Evolutionary conservation across 2,329 filamentous ascomycete genomes (phyloP).

Genomic region (Neonectria faginata): DNA sequence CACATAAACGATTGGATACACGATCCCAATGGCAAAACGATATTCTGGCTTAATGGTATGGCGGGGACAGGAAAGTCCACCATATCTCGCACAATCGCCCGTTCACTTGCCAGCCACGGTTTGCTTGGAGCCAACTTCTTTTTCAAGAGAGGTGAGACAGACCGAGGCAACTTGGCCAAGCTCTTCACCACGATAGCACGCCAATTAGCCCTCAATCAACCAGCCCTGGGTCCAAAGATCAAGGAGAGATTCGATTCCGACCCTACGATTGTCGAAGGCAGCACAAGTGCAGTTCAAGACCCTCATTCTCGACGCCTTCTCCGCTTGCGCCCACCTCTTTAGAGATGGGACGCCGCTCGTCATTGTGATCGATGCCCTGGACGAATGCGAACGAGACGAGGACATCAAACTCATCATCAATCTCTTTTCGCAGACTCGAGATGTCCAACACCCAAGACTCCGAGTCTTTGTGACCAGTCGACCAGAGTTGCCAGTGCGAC

Average conservation of each 20-base stretch:
- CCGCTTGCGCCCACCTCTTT: neutral
- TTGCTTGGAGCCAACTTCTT: slow-evolving; percentile 30
- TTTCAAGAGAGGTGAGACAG: slow-evolving; percentile 53
- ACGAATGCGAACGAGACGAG: slow-evolving; percentile 35
- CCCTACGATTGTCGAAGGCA: slow-evolving; percentile 44
- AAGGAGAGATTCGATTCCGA: slow-evolving; percentile 48
- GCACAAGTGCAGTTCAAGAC: slow-evolving; percentile 54
- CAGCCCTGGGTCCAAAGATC: slow-evolving; percentile 44
- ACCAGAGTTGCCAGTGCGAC: slow-evolving; percentile 53
- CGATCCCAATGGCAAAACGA: slow-evolving; percentile 34
- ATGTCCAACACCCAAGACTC: slow-evolving; percentile 38
- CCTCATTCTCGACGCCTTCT: slow-evolving; percentile 51
- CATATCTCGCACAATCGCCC: slow-evolving; percentile 56
- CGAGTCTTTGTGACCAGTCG: slow-evolving; percentile 56
- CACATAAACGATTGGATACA: slow-evolving; percentile 48
- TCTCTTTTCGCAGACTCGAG: slow-evolving; percentile 31
- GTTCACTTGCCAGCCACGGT: neutral
- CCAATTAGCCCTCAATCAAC: slow-evolving; percentile 48
- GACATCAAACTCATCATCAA: slow-evolving; percentile 50
- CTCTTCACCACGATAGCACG: slow-evolving; percentile 56
- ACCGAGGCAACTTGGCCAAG: slow-evolving; percentile 50
- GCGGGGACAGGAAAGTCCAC: slow-evolving; percentile 42
- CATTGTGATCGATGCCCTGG: slow-evolving; percentile 50
- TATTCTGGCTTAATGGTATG: slow-evolving; percentile 54
- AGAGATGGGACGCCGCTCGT: slow-evolving; percentile 21